Base-by-base conservation (phyloP, 78 protist genomes). In the Goniomonas avonlea region DNA sequence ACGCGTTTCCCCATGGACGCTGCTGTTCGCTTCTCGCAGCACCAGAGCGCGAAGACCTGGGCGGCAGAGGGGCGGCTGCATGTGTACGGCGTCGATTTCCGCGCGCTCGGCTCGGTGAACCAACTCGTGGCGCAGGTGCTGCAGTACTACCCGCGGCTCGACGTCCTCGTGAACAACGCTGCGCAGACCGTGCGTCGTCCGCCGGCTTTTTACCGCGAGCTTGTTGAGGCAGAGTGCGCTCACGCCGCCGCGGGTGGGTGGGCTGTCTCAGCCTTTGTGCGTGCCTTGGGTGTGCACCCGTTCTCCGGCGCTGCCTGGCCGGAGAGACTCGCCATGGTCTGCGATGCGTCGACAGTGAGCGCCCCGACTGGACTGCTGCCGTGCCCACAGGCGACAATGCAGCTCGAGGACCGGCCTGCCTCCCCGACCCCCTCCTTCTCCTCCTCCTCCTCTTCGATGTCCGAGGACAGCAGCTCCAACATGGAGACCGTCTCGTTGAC, bases 91-190 rank as follows among this genome's bases (percentile, higher is more conserved):
- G 38, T 56, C 32, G 65, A 56, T 18, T 34, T 56, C 3, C 32
- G 32, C 32, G 65, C 23, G 38, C 32, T 56, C 32, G 32, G 21
- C 5, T 11, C 65, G 34, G 11, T 56, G 21, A 20, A 56, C 32
- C 32, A 11, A 20, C 75, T 88, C 60, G 50, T 59, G 34, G 80
- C 9, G 2, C 20, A 31, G 27, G 18, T 84, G 9, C 2, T 20
- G 11, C 5, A 0, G 17, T 9, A 3, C 21, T 41, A 1, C 35
- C 35, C 37, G 23, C 65, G 53, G 15, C 53, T 88, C 55, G 83
- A 80, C 75, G 79, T 45, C n/a, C 11, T 90, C 59, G 56, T 90
- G 58, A 83, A 87, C 87, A 90, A 90, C 70, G 93, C 93, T 0
- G 84, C 86, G 18, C 90, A 86, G 81, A 89, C 93, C 15, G 55